Evolutionary conservation across 331 rosid species (phyloP).

Genomic region (Stylosanthes scabra): DNA sequence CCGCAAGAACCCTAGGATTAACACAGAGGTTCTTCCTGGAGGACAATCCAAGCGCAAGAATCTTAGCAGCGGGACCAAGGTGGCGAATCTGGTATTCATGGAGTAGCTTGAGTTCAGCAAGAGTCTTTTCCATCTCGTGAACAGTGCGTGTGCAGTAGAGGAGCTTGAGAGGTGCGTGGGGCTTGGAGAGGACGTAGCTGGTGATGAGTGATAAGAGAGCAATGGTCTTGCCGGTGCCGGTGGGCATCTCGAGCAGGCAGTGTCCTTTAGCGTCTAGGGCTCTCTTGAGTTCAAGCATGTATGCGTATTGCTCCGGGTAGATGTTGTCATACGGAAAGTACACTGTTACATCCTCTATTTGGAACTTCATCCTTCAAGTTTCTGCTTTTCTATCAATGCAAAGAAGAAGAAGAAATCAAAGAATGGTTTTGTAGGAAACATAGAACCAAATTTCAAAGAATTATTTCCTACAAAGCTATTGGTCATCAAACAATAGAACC

Average conservation of each 20-base stretch:
- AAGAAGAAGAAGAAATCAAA: background rate
- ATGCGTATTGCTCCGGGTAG: constrained; percentile 87
- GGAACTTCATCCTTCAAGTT: constrained; percentile 66
- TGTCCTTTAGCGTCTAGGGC: constrained; percentile 91
- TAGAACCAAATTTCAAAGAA: no score
- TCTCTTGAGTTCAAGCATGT: constrained; percentile 88
- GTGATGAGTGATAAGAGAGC: constrained; percentile 86
- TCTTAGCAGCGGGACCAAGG: constrained; percentile 64
- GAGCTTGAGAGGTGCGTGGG: constrained; percentile 74
- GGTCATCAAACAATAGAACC: no score
- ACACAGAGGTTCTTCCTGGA: constrained; percentile 87
- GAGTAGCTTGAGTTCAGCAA: constrained; percentile 77
- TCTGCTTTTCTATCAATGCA: background rate
- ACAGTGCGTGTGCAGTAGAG: constrained; percentile 94
- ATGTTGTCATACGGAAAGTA: constrained; percentile 92
- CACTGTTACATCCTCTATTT: constrained; percentile 77
- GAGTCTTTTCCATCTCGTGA: constrained; percentile 97
- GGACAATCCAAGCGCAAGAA: constrained; percentile 81
- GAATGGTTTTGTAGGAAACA: no score
- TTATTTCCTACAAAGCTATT: no score
- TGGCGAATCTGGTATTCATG: constrained; percentile 67
- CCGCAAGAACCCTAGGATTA: constrained; percentile 57
- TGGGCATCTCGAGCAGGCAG: constrained; percentile 90
- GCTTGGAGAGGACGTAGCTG: constrained; percentile 79
- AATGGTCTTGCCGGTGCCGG: constrained; percentile 92